Percentiles rank a stretch among this genome's conserved stretches.
These are phyloP conservation scores for Psidium friedrichsthalianum DNA, from an alignment of 345 rosid species.

Conservation along the genomic window DNA sequence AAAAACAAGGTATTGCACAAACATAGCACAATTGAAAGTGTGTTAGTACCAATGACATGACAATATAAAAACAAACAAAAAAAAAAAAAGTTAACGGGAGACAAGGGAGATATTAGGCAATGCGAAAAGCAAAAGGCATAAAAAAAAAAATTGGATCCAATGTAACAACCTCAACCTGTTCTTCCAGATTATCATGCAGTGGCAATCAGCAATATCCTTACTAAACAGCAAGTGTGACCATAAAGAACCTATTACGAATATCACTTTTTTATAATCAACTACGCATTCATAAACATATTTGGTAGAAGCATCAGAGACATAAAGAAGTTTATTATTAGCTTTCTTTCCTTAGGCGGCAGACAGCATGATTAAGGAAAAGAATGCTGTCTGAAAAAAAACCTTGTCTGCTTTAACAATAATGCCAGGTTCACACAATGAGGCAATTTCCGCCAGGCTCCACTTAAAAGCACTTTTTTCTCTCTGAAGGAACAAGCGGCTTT, in stretches of 20 bases:
- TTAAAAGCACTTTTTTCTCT: neutral
- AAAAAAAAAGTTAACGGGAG: neutral
- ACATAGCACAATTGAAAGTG: slow-evolving; percentile 6
- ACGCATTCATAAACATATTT: neutral
- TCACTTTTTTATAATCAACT: neutral
- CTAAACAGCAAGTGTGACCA: neutral
- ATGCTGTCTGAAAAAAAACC: neutral
- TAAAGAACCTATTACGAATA: neutral
- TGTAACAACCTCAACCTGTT: slow-evolving; percentile 19
- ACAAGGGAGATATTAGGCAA: slow-evolving; percentile 10
- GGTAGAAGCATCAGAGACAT: neutral
- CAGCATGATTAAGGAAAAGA: neutral
- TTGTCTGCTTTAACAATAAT: neutral
- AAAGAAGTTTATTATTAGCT: neutral
- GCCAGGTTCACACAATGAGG: neutral
- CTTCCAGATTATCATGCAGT: neutral
- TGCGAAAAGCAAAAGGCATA: slow-evolving; percentile 35
- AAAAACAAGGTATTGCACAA: slow-evolving; percentile 13
- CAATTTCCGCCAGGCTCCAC: neutral
- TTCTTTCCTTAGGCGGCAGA: neutral
- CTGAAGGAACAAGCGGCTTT: neutral
- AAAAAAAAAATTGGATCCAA: slow-evolving; percentile 36
- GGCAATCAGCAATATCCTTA: neutral
- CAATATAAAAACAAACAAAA: neutral
- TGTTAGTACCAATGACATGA: slow-evolving; percentile 14